Evolutionary conservation across 2,329 filamentous ascomycete species (phyloP).

Genomic region (Fusarium goolgardi): DNA sequence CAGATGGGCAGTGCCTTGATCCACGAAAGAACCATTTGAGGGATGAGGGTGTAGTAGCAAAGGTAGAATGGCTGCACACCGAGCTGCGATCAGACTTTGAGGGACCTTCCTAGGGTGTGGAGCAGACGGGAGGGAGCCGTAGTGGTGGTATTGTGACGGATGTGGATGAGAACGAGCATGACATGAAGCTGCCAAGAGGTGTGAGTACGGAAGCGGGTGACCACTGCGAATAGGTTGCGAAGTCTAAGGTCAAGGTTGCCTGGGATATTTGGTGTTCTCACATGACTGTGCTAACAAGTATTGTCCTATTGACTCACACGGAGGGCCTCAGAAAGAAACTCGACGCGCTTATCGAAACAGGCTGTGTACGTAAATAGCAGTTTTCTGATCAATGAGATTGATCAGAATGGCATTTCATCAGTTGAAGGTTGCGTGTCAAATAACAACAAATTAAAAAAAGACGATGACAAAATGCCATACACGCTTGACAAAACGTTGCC

Average conservation of each 20-base stretch:
- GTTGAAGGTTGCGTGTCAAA: conserved; percentile 1
- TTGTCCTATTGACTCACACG: conserved; percentile 34
- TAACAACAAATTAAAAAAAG: neutral
- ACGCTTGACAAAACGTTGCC: conserved; percentile 11
- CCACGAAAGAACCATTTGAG: conserved; percentile 3
- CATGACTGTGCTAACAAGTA: conserved; percentile 28
- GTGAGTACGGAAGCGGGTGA: conserved; percentile 33
- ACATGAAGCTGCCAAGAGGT: conserved; percentile 27
- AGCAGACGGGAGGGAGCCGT: conserved; percentile 30
- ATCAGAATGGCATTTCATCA: conserved; percentile 1
- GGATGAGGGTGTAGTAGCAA: conserved; percentile 22
- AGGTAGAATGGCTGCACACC: conserved; percentile 20
- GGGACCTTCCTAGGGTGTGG: conserved; percentile 24
- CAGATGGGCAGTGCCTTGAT: conserved; percentile 29
- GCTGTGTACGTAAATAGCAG: conserved; percentile 13
- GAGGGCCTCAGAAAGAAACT: conserved; percentile 33
- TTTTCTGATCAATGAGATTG: conserved; percentile 3
- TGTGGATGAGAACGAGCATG: conserved; percentile 22
- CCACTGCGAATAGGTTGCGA: conserved; percentile 35
- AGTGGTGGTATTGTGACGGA: conserved; percentile 34
- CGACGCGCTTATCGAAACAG: conserved; percentile 24
- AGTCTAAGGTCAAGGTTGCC: conserved; percentile 12
- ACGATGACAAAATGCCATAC: conserved; percentile 8
- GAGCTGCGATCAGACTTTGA: conserved; percentile 22
- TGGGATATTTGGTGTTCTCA: conserved; percentile 24